A percentile compares a stretch with the other conserved stretches of the same genome.
Evolutionary conservation across 306 rosid species (phyloP).

Genomic region (Malus orientalis): DNA sequence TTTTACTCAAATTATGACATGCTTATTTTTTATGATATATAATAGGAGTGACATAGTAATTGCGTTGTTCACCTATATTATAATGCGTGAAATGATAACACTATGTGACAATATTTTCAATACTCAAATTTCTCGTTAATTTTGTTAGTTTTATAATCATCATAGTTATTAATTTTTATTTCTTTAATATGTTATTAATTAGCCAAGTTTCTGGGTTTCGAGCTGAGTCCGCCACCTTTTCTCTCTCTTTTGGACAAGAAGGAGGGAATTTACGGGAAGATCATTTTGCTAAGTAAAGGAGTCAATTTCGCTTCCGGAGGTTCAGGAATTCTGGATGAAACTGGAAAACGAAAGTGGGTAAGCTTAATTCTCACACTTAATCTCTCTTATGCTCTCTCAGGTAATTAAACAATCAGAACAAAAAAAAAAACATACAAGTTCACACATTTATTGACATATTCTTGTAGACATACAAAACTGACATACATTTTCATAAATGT

Average conservation of each 20-base stretch:
- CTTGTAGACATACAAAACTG: too few species aligned
- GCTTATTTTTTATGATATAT: too few species aligned
- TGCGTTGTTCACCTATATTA: too few species aligned
- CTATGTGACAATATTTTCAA: too few species aligned
- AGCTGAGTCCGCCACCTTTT: conserved; percentile 21
- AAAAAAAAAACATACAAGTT: too few species aligned
- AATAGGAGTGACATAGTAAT: too few species aligned
- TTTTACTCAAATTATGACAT: too few species aligned
- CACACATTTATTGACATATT: too few species aligned
- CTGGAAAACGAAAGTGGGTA: conserved; percentile 6
- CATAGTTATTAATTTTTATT: neutral
- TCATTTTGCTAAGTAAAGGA: neutral
- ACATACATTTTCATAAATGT: too few species aligned
- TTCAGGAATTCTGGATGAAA: conserved; percentile 11
- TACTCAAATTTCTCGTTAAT: too few species aligned
- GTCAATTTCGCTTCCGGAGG: conserved; percentile 24
- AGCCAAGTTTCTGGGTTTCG: conserved; percentile 7
- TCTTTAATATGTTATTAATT: neutral
- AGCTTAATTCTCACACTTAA: neutral
- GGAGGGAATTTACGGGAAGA: neutral
- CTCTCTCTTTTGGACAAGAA: neutral
- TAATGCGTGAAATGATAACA: too few species aligned
- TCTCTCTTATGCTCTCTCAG: neutral
- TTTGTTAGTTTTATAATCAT: neutral
- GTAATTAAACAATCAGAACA: too few species aligned